Base-by-base conservation (phyloP, 352 stramenopile species). In the Pythium coloratum region DNA sequence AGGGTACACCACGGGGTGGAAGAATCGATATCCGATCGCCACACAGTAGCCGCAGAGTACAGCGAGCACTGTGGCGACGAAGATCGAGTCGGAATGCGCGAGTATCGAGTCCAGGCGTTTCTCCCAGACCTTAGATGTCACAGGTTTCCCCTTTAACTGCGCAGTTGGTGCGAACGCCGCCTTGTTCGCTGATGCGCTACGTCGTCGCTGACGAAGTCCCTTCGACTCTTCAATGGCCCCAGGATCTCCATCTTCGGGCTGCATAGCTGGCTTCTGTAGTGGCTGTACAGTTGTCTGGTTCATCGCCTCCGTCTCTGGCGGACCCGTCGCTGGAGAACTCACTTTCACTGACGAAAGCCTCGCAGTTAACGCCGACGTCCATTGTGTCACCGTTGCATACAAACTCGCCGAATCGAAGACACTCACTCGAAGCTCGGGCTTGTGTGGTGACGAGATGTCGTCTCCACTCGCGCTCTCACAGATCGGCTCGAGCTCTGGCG, bases 11-110 rank as follows among this genome's bases (percentile, higher is more conserved):
- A 81, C 40, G 2, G 77, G 81, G 40, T 82, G 59, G 28, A 76
- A 76, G 55, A 71, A 81, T 20, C 78, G 78, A 69, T 80, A 84
- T 16, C 77, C 36, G 42, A 74, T 77, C 18, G 73, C 79, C 51
- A 76, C 12, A 0, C 81, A 62, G 58, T 90, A 90, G n/a, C 56
- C 59, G 3, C 75, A 16, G 3, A 90, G 49, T 36, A 72, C 62
- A 3, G 67, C 24, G 1, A 73, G 59, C 13, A 84, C 73, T 4
- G 30, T 33, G 12, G 2, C 40, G 32, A 69, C 42, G 16, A 64
- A 54, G 12, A 66, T 9, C 13, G 51, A 1, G 12, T 65, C 66
- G 10, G 1, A 32, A 18, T 57, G 24, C 1, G 32, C 13, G 13
- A 16, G 12, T 20, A 26, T 33, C 6, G 6, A 24, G 24, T 55